Base-by-base conservation (phyloP, 2,329 filamentous ascomycete species). In the Sporothrix euskadiensis region DNA sequence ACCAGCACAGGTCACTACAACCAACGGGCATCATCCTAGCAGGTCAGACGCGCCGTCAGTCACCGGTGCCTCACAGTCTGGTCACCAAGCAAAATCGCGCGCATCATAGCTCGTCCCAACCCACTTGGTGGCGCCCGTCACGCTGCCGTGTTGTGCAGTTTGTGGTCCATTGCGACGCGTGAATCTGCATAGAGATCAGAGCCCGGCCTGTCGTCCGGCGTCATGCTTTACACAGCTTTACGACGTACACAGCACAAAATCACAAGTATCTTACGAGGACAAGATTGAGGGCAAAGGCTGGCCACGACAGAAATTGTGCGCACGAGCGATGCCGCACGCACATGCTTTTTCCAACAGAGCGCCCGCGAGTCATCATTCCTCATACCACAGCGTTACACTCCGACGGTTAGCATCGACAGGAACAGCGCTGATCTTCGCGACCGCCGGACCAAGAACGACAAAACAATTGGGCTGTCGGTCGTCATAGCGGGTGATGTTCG, bases 391-490 rank as follows among this genome's bases (percentile, higher is more conserved):
- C 16, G 65, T 54, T 69, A 44, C 26, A 69, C 26, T 69, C 8
- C 30, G 41, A 52, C 47, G n/a, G 47, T 54, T 52, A 39, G 30
- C 47, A 54, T 69, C 47, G 47, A 69, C 47, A 69, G 47, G 30
- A 49, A 68, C 66, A 39, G 47, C 47, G 47, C 66, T 39, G 66
- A 69, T 69, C 66, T 35, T 30, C 26, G 44, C 65, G 41, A 35
- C 47, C 26, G 44, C 44, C 16, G 9, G 8, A 14, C 39, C 26
- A 26, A 65, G 2, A 7, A 68, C 26, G 5, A 3, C 8, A 35
- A 35, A 35, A 35, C 35, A 35, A 8, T 35, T 35, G 61, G n/a
- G n/a, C n/a, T 44, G 9, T 14, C 59, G n/a, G 59, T 63, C 19
- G 35, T 30, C 61, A 66, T 59, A 32, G 30, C 22, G 12, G n/a